Conservation (phyloP, 1,284 basidiomycete genomes). For the Retiboletus fuscus region DNA sequence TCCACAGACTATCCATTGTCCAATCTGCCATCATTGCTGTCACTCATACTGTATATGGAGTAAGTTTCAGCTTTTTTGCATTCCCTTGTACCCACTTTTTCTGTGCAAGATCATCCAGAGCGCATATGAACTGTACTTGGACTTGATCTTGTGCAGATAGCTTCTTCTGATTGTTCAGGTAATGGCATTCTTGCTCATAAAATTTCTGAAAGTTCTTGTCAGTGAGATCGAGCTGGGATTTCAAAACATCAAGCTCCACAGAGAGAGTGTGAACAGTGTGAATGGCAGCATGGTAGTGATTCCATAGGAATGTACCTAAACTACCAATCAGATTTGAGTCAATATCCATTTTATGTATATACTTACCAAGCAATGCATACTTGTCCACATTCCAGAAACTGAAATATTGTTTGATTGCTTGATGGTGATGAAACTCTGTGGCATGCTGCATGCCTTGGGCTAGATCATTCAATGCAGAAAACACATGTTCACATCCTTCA, state of each 20-base stretch:
- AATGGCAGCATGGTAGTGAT: background rate
- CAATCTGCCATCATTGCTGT: no score
- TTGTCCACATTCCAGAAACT: constrained; percentile 28
- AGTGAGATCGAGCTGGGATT: background rate
- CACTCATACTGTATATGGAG: no score
- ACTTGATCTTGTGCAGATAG: background rate
- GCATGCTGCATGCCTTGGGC: constrained; percentile 6
- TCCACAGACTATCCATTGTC: no score
- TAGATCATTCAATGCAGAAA: constrained; percentile 23
- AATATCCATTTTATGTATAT: no score
- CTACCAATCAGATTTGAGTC: no score
- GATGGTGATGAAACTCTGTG: constrained; percentile 16
- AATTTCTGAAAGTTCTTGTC: background rate
- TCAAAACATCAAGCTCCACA: background rate
- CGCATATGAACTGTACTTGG: background rate
- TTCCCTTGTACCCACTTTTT: background rate
- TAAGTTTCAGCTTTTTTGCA: background rate
- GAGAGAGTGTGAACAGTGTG: background rate
- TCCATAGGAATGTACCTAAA: background rate
- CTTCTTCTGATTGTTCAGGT: background rate
- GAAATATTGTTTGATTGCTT: constrained; percentile 27
- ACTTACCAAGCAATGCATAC: constrained; percentile 5
- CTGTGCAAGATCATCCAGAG: background rate
- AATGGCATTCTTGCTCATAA: background rate
- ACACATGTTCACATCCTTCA: constrained; percentile 19